Base-by-base conservation (phyloP, 2,329 filamentous ascomycete genomes). In the Aureobasidium leucospermi region DNA sequence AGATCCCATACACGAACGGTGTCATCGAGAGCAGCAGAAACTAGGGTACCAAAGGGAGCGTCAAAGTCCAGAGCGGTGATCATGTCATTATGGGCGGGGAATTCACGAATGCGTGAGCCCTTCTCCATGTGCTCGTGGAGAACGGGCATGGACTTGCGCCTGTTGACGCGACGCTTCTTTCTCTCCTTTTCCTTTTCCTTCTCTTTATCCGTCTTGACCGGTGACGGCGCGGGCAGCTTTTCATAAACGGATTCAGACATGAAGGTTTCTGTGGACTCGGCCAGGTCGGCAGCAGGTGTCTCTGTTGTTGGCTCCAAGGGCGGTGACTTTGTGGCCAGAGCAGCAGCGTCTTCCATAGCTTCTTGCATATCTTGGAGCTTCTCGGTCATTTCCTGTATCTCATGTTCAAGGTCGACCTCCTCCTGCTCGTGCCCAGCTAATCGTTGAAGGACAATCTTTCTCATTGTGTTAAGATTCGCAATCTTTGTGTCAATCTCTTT, bases 211-310 rank as follows among this genome's bases (percentile, higher is more conserved):
- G 48, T 41, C 45, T 78, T 78, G 64, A 79, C 75, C 28, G 79
- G 77, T 64, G 79, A 81, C 7, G 81, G 78, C n/a, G 78, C 75
- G 0, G 92, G 90, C 8, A 99, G 77, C 74, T 96, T 96, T 66
- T 95, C 89, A 72, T 97, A 99, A 66, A 99, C 90, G 11, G 92
- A 96, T 73, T 96, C 90, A 3, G 94, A 96, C 94, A 97, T 97
- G 77, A 97, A 99, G 1, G 82, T 82, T 6, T 78, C 77, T 65
- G 78, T 63, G 67, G 85, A 76, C 74, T 82, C 71, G 19, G 69
- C 70, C 15, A 68, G 66, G 19, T 64, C 60, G 3, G 66, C 65
- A 6, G 48, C 15, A 32, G 69, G 64, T 32, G 60, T 34, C 73
- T 68, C 13, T n/a, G 61, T 46, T 3, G 61, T 51, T 7, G 41